Evolutionary conservation across 1,139 yeast species (phyloP).

Genomic region (Taphrina wiesneri): DNA sequence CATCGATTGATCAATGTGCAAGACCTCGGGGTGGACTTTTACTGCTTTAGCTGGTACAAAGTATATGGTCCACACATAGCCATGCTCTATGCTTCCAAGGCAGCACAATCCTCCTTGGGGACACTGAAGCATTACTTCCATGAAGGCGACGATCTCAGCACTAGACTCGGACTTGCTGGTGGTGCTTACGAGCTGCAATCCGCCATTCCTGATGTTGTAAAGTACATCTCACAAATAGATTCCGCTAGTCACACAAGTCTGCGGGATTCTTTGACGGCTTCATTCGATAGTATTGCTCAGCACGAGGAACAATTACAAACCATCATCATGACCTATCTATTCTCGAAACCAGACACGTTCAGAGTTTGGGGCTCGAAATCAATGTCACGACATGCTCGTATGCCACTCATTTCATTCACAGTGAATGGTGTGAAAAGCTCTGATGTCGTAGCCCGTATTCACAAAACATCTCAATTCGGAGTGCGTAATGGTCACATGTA

Average conservation of each 20-base stretch:
- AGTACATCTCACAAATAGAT: not conserved
- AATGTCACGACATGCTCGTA: not conserved
- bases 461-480: not conserved
- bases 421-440: not conserved
- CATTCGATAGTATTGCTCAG: not conserved
- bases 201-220: not conserved
- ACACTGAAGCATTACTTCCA: not conserved
- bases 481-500: constrained; percentile 6
- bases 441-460: not conserved
- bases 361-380: not conserved
- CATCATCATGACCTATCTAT: not conserved
- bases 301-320: not conserved
- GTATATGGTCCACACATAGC: not conserved
- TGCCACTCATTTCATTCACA: constrained; percentile 1
- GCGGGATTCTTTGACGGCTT: not conserved
- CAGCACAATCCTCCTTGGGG: not conserved
- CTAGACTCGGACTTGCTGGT: not conserved
- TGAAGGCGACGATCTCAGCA: not conserved
- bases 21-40: not conserved
- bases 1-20: not conserved
- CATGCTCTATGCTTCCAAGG: constrained; percentile 2
- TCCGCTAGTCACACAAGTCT: not conserved
- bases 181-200: not conserved
- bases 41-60: constrained; percentile 5
- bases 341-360: constrained; percentile 2